Conservation (phyloP, 805 yeast species). For the Priceomyces castillae region DNA sequence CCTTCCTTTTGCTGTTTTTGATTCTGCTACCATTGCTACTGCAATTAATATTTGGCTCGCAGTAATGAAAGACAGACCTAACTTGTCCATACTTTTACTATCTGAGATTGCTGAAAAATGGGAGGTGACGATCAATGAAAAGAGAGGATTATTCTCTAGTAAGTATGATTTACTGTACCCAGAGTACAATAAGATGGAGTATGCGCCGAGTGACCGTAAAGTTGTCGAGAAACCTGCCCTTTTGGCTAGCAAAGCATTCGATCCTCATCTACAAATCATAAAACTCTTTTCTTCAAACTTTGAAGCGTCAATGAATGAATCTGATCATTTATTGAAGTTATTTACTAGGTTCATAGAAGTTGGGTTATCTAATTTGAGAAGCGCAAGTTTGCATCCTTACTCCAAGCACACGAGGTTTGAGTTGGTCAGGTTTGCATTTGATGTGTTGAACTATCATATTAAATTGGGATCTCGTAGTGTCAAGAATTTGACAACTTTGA, state of each 20-base stretch:
- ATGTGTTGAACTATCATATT: constrained; percentile 56
- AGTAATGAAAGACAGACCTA: constrained; percentile 63
- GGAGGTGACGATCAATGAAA: constrained; percentile 59
- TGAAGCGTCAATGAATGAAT: constrained; percentile 72
- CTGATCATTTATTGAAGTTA: constrained; percentile 64
- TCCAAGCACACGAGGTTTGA: constrained; percentile 76
- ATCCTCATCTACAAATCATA: constrained; percentile 70
- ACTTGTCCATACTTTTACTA: constrained; percentile 55
- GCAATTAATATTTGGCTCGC: constrained; percentile 82
- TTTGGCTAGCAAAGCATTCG: constrained; percentile 46
- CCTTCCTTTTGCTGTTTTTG: constrained; percentile 70
- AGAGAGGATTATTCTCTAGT: constrained; percentile 63
- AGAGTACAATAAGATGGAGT: constrained; percentile 77
- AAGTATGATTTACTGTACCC: constrained; percentile 54
- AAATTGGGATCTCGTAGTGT: constrained; percentile 48
- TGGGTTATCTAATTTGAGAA: constrained; percentile 49
- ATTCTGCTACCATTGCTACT: constrained; percentile 54
- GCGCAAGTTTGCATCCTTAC: constrained; percentile 80
- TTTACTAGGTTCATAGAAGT: constrained; percentile 60
- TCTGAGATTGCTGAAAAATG: constrained; percentile 68
- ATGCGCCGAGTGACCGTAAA: constrained; percentile 75
- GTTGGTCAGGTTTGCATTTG: constrained; percentile 63
- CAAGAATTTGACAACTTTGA: constrained; percentile 43
- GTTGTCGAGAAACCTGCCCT: constrained; percentile 52
- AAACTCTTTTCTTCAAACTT: constrained; percentile 70